Conservation (phyloP, 139 green algal species). For the Spirogloea muscicola region DNA sequence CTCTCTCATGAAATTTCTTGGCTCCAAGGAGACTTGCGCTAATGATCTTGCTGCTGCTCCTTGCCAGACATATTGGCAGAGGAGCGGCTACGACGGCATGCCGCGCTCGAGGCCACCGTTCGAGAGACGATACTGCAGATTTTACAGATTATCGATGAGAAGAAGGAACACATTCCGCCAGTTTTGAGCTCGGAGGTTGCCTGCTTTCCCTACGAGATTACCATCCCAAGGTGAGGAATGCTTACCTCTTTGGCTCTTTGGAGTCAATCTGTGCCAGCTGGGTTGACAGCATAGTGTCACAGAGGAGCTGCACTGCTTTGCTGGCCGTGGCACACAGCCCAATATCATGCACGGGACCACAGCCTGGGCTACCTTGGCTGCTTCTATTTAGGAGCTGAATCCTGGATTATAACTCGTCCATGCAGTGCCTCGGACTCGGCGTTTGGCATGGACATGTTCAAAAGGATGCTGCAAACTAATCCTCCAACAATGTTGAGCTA, state of each 20-base stretch:
- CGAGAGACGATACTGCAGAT: conserved; percentile 55
- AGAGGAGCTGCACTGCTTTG: no score
- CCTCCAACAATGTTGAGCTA: conserved; percentile 59
- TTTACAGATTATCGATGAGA: conserved; percentile 71
- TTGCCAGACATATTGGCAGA: no score
- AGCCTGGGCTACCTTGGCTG: no score
- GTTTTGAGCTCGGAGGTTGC: conserved; percentile 65
- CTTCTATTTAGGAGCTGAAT: conserved; percentile 7
- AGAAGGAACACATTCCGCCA: conserved; percentile 82
- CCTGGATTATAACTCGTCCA: no score
- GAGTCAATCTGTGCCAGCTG: no score
- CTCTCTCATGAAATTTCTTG: no score
- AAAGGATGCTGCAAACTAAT: conserved; percentile 58
- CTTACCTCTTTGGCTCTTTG: no score
- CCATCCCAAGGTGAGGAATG: conserved; percentile 44
- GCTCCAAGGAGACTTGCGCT: no score
- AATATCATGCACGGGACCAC: no score
- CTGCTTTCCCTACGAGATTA: conserved; percentile 89
- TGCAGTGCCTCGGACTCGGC: conserved; percentile 34
- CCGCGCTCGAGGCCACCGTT: conserved; percentile 60
- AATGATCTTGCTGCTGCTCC: no score
- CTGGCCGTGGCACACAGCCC: no score
- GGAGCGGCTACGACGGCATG: conserved; percentile 32
- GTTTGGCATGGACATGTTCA: conserved; percentile 62
- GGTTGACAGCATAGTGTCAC: no score